These are phyloP conservation scores for Sarcomyxa edulis DNA, from an alignment of 768 basidiomycete species.

Conservation along the genomic window DNA sequence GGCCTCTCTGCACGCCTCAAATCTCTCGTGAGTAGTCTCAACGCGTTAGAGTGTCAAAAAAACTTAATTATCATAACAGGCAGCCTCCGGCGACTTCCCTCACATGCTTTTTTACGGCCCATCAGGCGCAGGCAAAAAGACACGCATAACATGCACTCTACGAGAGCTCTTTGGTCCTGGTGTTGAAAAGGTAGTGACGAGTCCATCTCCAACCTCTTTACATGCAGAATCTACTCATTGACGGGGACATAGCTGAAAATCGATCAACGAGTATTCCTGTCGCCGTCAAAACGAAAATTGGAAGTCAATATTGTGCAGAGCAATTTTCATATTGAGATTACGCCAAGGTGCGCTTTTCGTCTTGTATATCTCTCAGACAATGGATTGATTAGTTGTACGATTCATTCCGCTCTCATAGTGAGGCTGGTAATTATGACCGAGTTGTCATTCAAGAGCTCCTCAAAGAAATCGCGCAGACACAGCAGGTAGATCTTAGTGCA, in stretches of 20 bases:
- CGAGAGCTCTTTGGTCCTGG: conserved; percentile 87
- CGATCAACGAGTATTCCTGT: conserved; percentile 93
- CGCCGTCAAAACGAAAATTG: conserved; percentile 89
- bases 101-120: conserved; percentile 98
- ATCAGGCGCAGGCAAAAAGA: conserved; percentile 97
- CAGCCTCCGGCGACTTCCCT: conserved; percentile 90
- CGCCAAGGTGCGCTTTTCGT: conserved; percentile 75
- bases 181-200: conserved; percentile 89
- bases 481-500: conserved; percentile 94
- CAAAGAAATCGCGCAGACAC: conserved; percentile 98
- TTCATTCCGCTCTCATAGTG: conserved; percentile 40
- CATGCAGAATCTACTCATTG: conserved; percentile 1
- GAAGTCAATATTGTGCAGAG: conserved; percentile 97
- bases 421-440: conserved; percentile 93
- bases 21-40: conserved; percentile 54
- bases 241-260: conserved; percentile 73
- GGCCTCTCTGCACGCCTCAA: conserved; percentile 74
- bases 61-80: conserved; percentile 33
- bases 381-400: background rate
- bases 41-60: background rate
- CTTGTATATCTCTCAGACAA: background rate
- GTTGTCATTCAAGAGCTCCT: conserved; percentile 94
- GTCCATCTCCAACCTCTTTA: too few species aligned
- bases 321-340: conserved; percentile 97
- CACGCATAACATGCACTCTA: conserved; percentile 85